Conservation (phyloP, 2,329 filamentous ascomycete genomes). For the Diaporthe humulicola region DNA sequence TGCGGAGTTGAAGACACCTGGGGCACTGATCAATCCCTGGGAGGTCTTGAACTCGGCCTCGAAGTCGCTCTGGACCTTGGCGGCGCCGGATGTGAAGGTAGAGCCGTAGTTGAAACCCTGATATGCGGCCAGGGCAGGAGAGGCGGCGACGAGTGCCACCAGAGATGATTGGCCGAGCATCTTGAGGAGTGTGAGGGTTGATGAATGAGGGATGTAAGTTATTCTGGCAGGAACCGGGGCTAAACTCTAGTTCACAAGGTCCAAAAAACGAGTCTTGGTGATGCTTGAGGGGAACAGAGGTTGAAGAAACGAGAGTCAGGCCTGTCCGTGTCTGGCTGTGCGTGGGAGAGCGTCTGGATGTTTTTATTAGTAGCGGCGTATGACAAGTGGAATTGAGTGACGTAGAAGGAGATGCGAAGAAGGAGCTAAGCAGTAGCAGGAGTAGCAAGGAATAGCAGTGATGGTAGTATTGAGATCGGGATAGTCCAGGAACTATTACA, state of each 20-base stretch:
- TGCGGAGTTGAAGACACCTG: slow-evolving; percentile 74
- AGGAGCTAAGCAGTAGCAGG: slow-evolving; percentile 22
- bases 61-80: slow-evolving; percentile 75
- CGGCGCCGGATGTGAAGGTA: slow-evolving; percentile 69
- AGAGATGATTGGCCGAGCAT: slow-evolving; percentile 35
- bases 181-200: not conserved
- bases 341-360: not conserved
- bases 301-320: slow-evolving; percentile 19
- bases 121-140: slow-evolving; percentile 49
- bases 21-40: slow-evolving; percentile 72
- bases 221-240: slow-evolving; percentile 23
- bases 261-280: slow-evolving; percentile 26
- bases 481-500: slow-evolving; percentile 1
- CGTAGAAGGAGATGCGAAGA: slow-evolving; percentile 10
- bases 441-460: not conserved
- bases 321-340: not conserved
- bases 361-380: slow-evolving; percentile 28
- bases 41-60: slow-evolving; percentile 78
- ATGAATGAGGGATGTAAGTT: slow-evolving; percentile 2
- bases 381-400: slow-evolving; percentile 25
- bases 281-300: slow-evolving; percentile 2
- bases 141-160: slow-evolving; percentile 33
- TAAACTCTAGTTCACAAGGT: slow-evolving; percentile 24
- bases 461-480: not conserved
- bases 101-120: slow-evolving; percentile 83